Evolutionary conservation across 2,329 filamentous ascomycete genomes (phyloP).

Genomic region (Venturia pyrina): DNA sequence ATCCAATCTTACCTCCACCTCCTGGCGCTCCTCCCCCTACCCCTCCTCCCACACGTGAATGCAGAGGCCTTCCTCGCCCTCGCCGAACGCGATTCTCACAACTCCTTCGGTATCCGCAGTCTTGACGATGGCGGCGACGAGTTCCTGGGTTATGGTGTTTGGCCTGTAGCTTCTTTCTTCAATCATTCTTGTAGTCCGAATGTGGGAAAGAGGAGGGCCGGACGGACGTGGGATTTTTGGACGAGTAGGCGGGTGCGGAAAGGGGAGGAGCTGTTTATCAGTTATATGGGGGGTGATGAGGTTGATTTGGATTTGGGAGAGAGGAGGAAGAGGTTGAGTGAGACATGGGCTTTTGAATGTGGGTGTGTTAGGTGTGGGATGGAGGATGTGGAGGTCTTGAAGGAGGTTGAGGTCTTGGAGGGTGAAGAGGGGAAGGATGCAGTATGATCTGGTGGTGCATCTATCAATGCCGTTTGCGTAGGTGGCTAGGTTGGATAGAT

Average conservation of each 20-base stretch:
- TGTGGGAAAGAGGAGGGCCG: constrained; percentile 31
- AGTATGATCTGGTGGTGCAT: neutral
- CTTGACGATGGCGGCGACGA: constrained; percentile 36
- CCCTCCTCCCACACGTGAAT: constrained; percentile 26
- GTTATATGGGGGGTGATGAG: constrained; percentile 39
- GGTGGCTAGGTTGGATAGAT: neutral
- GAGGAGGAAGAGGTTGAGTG: constrained; percentile 28
- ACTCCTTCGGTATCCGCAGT: constrained; percentile 37
- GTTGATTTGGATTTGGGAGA: constrained; percentile 26
- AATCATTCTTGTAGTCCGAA: constrained; percentile 39
- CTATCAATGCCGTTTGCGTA: neutral
- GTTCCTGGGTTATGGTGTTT: constrained; percentile 39
- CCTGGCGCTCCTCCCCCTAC: constrained; percentile 27
- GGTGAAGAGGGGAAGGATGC: neutral
- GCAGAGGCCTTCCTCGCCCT: constrained; percentile 25
- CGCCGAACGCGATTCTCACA: constrained; percentile 33
- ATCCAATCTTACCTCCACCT: constrained; percentile 34
- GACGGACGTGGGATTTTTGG: constrained; percentile 32
- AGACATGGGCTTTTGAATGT: constrained; percentile 38
- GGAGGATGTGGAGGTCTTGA: constrained; percentile 1
- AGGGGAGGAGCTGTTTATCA: constrained; percentile 38
- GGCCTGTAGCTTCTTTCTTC: constrained; percentile 38
- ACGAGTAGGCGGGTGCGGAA: constrained; percentile 24
- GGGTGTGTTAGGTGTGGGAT: constrained; percentile 29
- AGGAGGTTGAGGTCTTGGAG: neutral